Evolutionary conservation across 2,329 filamentous ascomycete species (phyloP), one percentile per base, ranked within the genome.

Genomic region (Aspergillus sp.): DNA sequence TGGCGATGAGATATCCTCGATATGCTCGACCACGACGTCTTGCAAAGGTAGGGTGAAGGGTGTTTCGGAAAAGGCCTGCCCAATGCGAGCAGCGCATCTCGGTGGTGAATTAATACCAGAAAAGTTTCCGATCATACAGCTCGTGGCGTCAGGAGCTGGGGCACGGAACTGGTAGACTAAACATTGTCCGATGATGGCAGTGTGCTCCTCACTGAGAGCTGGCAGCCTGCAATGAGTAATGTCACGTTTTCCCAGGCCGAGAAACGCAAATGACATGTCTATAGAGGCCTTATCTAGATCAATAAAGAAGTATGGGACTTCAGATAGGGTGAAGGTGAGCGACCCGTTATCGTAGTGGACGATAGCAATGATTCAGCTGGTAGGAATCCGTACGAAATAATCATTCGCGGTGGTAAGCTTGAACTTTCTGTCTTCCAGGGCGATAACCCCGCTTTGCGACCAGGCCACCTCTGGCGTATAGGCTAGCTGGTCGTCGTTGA

Each of bases 41-140:
- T 61, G 59, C 7, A 86, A 67, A 0, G 77, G 67, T 0, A 92
- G 70, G 0, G 87, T 81, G 43, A 78, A 85, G 1, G 83, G 84
- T 0, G 89, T 92, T 58, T 93, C 88, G 0, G 88, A 88, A 57
- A 90, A 94, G 0, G 87, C 87, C 60, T 83, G 82, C 5, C 82
- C 81, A 41, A 83, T 83, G 44, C 82, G 69, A 1, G 82, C 82
- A 3, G 82, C 81, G 58, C 82, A 84, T 54, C 80, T 79, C 9
- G 82, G 81, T 2, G 81, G 80, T 21, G 71, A 80, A 3, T 73
- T 71, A 42, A 85, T 80, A 5, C 67, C 49, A 2, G 66, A 68
- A 60, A 85, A 82, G 47, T 80, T 68, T 0, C 80, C 80, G 3
- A 83, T 45, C 10, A 57, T 20, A 3, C 54, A 43, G 11, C 16